Evolutionary conservation across 2,329 filamentous ascomycete species (phyloP), one percentile per base, ranked within the genome.

Genomic region (Microdochium bolleyi): DNA sequence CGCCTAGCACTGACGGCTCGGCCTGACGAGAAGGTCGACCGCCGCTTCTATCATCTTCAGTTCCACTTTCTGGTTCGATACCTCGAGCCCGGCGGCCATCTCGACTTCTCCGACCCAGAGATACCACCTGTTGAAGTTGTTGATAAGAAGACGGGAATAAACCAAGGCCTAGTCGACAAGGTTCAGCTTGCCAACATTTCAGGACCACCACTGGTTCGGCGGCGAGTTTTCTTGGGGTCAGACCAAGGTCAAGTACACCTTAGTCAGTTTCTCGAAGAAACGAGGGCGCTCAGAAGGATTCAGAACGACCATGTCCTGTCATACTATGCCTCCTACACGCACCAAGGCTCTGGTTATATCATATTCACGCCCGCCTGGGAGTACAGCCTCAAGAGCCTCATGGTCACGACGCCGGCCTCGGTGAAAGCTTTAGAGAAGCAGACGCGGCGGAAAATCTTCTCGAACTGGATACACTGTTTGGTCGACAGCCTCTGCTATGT

Each of bases 381-480:
- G 56, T 82, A 80, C 58, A 87, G 74, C 16, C 75, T 91, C 37
- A 84, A 82, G 60, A 80, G 82, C 0, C 85, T 89, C 21, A 75
- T 90, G 54, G 75, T 82, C 16, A 81, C 80, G 51, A 80, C 79
- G 4, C 83, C 86, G 2, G 70, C 77, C 22, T 77, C 79, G 22
- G 77, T 86, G 64, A 84, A 86, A 60, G 79, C 77, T 51, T 65
- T 89, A 11, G 61, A 79, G 3, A 87, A 88, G 62, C 72, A 74
- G 50, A 76, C 80, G 41, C 75, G 85, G 24, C 76, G 83, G 32
- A 70, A 74, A 48, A 70, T 86, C 16, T 65, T 89, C 4, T 73
- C 89, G 63, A 84, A 88, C 64, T 91, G 87, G 87, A 80, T 90
- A 61, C 82, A 87, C 61, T 91, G 87, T 63, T 74, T 91, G 3